Evolutionary conservation across 2,329 filamentous ascomycete genomes (phyloP), one percentile per base, ranked within the genome.

Genomic region (Colletotrichum phormii): DNA sequence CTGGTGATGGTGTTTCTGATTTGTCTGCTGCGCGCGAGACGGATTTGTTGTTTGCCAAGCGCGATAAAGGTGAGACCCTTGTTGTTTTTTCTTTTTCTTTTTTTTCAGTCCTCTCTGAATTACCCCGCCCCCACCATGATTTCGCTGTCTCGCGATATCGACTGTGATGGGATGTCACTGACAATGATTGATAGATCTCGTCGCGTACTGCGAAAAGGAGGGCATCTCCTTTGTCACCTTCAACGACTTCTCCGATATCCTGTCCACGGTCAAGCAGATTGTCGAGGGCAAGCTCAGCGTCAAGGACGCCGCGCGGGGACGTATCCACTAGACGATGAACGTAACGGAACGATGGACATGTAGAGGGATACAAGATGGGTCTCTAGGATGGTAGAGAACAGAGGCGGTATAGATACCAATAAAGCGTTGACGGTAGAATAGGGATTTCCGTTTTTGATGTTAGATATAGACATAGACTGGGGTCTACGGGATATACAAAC

Each of bases 1-100:
- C 97, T 37, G 97, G 97, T 71, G 96, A 98, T 78, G 96, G 96
- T 61, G 95, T 98, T 5, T 97, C 94, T 3, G 96, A 98, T 81
- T 87, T 98, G 64, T 97, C 94, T 31, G 97, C 96, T 9, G 96
- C 97, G 3, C 91, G 93, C 77, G 95, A 98, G 86, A 98, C 95
- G 2, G 95, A 98, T 81, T 84, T 98, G 66, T 87, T 98, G 46
- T 98, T 98, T 79, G 96, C 96, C 65, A 98, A 98, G 88, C 92
- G 93, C 75, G 96, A 95, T 26, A 92, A 94, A 81, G 94, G 93
- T 95, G 85, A 77, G 87, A 79, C 2, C 18, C n/a, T n/a, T n/a
- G n/a, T n/a, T n/a, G n/a, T 26, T 13, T n/a, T 61, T 26, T 51
- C 2, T 26, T n/a, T 46, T 13, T 59, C n/a, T 33, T 60, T 63